Percentiles rank a stretch among this genome's conserved stretches.
phyloP scores from a whole-genome alignment of 1,284 basidiomycete genomes.

The Rhodotorula sp. region DNA sequence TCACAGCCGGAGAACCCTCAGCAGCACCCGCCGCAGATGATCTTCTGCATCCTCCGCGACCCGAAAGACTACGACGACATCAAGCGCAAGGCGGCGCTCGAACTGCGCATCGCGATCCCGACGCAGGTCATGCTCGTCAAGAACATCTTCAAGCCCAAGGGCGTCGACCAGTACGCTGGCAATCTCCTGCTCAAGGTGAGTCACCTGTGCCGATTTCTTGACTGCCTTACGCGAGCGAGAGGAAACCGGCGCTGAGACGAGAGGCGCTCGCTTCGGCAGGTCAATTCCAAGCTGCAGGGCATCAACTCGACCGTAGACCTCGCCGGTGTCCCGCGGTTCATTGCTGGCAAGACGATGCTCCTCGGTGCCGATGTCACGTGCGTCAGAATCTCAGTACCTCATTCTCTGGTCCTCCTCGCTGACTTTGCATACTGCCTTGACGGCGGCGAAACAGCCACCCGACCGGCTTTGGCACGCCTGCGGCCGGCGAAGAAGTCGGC shows the following conservation, averaged over 20 bases:
- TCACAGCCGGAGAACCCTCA: constrained; percentile 43
- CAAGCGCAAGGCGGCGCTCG: constrained; percentile 50
- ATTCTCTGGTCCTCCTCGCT: no score
- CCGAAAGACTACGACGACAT: constrained; percentile 50
- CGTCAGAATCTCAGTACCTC: not conserved
- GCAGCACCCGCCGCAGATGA: constrained; percentile 48
- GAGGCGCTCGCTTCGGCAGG: not conserved
- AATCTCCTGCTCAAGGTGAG: constrained; percentile 4
- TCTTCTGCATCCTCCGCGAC: constrained; percentile 48
- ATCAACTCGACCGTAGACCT: constrained; percentile 49
- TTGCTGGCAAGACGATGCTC: constrained; percentile 49
- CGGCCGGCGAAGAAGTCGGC: constrained; percentile 46
- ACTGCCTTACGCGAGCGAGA: not conserved
- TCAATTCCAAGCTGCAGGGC: constrained; percentile 54
- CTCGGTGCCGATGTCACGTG: constrained; percentile 50
- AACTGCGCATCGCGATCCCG: constrained; percentile 47
- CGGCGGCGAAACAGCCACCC: constrained; percentile 36
- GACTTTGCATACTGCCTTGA: not conserved
- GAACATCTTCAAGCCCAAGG: constrained; percentile 18
- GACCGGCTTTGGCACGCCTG: constrained; percentile 40
- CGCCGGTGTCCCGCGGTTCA: constrained; percentile 47
- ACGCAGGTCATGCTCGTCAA: constrained; percentile 45
- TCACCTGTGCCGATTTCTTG: no score
- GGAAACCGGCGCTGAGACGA: not conserved
- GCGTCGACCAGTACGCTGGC: constrained; percentile 49